Percentiles rank a stretch among this genome's conserved stretches.
These are phyloP conservation scores for Fraxinus quadrangulata DNA, from an alignment of 257 asterid species.

Conservation along the genomic window DNA sequence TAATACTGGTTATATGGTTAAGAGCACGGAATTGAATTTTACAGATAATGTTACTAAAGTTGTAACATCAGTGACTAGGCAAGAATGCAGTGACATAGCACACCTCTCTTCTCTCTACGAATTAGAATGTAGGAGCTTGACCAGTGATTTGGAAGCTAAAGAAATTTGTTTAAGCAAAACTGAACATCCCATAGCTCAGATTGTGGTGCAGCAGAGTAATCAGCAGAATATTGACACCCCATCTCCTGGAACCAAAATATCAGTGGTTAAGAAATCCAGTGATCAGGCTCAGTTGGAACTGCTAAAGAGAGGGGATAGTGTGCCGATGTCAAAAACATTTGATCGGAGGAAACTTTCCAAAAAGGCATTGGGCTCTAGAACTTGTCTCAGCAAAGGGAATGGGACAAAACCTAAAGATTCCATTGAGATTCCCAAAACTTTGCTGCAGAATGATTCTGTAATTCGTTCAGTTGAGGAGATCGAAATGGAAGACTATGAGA, in stretches of 20 bases:
- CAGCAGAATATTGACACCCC: conserved; percentile 31
- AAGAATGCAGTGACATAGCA: conserved; percentile 33
- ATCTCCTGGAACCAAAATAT: conserved; percentile 26
- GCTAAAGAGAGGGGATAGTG: conserved; percentile 33
- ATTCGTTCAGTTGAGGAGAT: conserved; percentile 28
- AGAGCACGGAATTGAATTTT: conserved; percentile 30
- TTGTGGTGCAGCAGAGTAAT: conserved; percentile 30
- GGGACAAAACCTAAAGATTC: conserved; percentile 46
- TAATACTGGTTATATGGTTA: conserved; percentile 17
- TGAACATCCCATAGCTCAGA: conserved; percentile 30
- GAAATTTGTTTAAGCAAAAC: conserved; percentile 25
- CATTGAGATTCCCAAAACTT: conserved; percentile 33
- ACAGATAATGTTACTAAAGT: conserved; percentile 22
- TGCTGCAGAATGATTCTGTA: conserved; percentile 23
- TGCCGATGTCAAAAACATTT: conserved; percentile 33
- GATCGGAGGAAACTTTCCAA: conserved; percentile 44
- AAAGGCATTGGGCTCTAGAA: conserved; percentile 61
- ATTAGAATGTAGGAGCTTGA: conserved; percentile 28
- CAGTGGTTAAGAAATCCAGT: conserved; percentile 28
- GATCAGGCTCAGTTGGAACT: conserved; percentile 28
- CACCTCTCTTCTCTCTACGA: conserved; percentile 32
- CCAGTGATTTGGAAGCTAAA: conserved; percentile 20
- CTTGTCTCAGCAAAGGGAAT: conserved; percentile 38
- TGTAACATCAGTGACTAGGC: conserved; percentile 25
- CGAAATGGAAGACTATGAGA: conserved; percentile 22